Evolutionary conservation across 2,329 filamentous ascomycete species (phyloP).

Genomic region (Phialophora verrucosa): DNA sequence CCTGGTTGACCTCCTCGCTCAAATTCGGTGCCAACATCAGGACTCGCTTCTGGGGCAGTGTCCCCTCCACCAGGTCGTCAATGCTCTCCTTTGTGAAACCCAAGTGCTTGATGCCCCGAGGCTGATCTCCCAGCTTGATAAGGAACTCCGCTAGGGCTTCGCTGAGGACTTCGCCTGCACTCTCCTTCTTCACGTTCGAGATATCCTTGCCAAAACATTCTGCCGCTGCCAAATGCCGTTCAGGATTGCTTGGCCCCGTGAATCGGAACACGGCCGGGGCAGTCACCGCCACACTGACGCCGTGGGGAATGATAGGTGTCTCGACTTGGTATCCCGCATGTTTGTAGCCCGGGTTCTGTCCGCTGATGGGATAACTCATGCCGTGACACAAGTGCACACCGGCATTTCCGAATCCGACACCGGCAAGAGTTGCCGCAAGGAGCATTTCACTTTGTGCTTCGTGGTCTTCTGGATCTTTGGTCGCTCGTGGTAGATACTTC

Average conservation of each 20-base stretch:
- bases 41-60: slow-evolving; percentile 87
- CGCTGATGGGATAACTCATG: slow-evolving; percentile 97
- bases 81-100: slow-evolving; percentile 80
- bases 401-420: slow-evolving; percentile 96
- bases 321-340: slow-evolving; percentile 84
- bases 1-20: slow-evolving; percentile 69
- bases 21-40: slow-evolving; percentile 88
- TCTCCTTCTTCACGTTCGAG: slow-evolving; percentile 83
- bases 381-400: slow-evolving; percentile 89
- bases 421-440: slow-evolving; percentile 88
- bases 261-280: slow-evolving; percentile 94
- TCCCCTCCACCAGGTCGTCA: slow-evolving; percentile 87
- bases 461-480: slow-evolving; percentile 83
- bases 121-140: slow-evolving; percentile 84
- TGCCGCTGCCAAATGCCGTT: slow-evolving; percentile 86
- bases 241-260: slow-evolving; percentile 87
- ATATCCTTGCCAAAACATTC: slow-evolving; percentile 91
- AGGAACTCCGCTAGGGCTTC: slow-evolving; percentile 85
- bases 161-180: slow-evolving; percentile 83
- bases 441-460: slow-evolving; percentile 97
- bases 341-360: slow-evolving; percentile 89
- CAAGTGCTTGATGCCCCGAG: slow-evolving; percentile 78
- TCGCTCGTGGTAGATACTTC: slow-evolving; percentile 88
- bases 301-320: slow-evolving; percentile 87
- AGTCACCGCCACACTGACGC: slow-evolving; percentile 91